Percentiles rank a stretch among this genome's conserved stretches.
phyloP scores from a whole-genome alignment of 768 basidiomycete species.

The Melanogaster broomeanus region DNA sequence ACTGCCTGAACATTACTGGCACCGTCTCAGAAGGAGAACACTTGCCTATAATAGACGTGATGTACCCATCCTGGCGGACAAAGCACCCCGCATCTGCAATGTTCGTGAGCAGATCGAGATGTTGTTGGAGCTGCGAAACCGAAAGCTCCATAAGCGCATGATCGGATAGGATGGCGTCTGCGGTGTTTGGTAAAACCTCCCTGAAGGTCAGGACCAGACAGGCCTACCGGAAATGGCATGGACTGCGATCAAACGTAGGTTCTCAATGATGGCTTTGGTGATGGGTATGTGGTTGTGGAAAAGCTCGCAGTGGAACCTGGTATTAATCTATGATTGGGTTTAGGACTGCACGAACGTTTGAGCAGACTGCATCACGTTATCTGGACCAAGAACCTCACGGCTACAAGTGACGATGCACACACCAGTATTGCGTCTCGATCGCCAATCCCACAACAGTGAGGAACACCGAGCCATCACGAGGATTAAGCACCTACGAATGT shows the following conservation, averaged over 20 bases:
- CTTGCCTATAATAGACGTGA: neutral
- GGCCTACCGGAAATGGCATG: neutral
- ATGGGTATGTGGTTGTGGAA: neutral
- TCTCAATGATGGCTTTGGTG: neutral
- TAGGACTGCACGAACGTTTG: neutral
- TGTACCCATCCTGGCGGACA: neutral
- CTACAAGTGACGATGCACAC: neutral
- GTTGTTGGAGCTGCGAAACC: neutral
- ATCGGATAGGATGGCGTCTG: neutral
- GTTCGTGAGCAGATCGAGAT: neutral
- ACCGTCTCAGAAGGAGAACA: neutral
- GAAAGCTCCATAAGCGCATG: neutral
- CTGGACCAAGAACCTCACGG: neutral
- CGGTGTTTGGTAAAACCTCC: neutral
- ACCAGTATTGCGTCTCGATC: neutral
- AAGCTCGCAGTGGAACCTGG: neutral
- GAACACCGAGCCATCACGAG: neutral
- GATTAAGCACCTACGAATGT: neutral
- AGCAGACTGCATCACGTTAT: neutral
- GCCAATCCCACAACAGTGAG: neutral
- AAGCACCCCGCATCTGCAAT: neutral
- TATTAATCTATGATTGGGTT: neutral
- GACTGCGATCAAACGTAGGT: neutral
- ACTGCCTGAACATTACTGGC: neutral
- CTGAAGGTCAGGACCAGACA: neutral